Conservation (phyloP, 306 rosid genomes). For the Quercus aquifolioides region DNA sequence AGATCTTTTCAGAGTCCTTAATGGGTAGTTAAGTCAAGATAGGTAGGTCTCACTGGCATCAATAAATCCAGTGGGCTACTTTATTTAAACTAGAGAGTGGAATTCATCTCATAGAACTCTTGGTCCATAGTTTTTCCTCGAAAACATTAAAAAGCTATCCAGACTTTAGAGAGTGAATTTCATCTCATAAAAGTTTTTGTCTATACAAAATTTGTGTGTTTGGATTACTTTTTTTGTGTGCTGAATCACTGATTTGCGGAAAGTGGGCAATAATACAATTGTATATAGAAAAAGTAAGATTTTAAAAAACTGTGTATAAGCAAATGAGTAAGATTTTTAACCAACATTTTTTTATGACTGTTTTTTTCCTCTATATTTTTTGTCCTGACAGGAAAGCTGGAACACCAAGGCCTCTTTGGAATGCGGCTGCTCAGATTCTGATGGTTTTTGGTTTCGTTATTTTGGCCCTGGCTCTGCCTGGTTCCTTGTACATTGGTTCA, state of each 20-base stretch:
- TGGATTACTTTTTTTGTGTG: too few species aligned
- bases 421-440: conserved; percentile 72
- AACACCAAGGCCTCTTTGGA: conserved; percentile 77
- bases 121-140: not conserved
- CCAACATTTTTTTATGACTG: not conserved
- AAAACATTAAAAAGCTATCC: too few species aligned
- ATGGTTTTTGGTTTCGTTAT: conserved; percentile 81
- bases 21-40: not conserved
- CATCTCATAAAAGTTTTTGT: too few species aligned
- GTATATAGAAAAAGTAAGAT: too few species aligned
- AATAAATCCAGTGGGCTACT: too few species aligned
- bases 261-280: too few species aligned
- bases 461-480: conserved; percentile 73
- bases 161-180: too few species aligned
- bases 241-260: too few species aligned
- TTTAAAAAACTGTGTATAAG: too few species aligned
- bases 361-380: not conserved
- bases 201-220: too few species aligned
- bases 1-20: not conserved
- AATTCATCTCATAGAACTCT: too few species aligned
- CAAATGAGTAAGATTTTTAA: not conserved
- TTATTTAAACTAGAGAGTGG: too few species aligned
- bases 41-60: not conserved
- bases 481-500: conserved; percentile 78
- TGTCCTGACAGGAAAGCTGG: conserved; percentile 45